These are phyloP conservation scores for Bretschneidera sinensis DNA, from an alignment of 345 rosid species.

Conservation along the genomic window DNA sequence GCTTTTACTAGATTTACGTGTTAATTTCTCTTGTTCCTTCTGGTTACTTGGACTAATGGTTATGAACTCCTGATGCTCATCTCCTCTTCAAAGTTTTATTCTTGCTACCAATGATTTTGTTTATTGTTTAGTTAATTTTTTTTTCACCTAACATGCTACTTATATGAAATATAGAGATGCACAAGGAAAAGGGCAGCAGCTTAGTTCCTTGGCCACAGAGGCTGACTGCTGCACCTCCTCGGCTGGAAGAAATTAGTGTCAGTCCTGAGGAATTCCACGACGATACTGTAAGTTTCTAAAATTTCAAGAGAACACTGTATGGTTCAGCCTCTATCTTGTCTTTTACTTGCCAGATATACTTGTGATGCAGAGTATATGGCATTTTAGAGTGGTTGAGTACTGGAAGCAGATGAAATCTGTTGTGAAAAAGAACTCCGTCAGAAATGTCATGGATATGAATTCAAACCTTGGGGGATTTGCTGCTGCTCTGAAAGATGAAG, in stretches of 20 bases:
- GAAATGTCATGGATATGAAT: slow-evolving; percentile 99
- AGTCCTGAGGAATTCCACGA: slow-evolving; percentile 59
- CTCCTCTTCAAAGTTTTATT: not conserved
- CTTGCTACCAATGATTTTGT: not conserved
- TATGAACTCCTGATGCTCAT: no score
- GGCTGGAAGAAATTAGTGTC: slow-evolving; percentile 76
- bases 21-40: no score
- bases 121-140: no score
- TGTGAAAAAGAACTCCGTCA: slow-evolving; percentile 57
- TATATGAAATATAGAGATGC: slow-evolving; percentile 65
- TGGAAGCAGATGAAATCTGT: slow-evolving; percentile 88
- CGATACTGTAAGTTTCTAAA: slow-evolving; percentile 57
- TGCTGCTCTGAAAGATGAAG: slow-evolving; percentile 71
- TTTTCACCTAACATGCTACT: slow-evolving; percentile 1
- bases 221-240: slow-evolving; percentile 68
- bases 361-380: slow-evolving; percentile 74
- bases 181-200: slow-evolving; percentile 75
- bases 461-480: slow-evolving; percentile 91
- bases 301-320: slow-evolving; percentile 1
- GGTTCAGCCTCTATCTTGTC: not conserved
- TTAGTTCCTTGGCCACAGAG: slow-evolving; percentile 87
- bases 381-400: slow-evolving; percentile 71
- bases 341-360: not conserved
- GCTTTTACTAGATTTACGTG: no score
- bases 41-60: no score